Evolutionary conservation across 179 eudicot genomes (phyloP), one percentile per base, ranked within the genome.

Genomic region (Beta corolliflora): DNA sequence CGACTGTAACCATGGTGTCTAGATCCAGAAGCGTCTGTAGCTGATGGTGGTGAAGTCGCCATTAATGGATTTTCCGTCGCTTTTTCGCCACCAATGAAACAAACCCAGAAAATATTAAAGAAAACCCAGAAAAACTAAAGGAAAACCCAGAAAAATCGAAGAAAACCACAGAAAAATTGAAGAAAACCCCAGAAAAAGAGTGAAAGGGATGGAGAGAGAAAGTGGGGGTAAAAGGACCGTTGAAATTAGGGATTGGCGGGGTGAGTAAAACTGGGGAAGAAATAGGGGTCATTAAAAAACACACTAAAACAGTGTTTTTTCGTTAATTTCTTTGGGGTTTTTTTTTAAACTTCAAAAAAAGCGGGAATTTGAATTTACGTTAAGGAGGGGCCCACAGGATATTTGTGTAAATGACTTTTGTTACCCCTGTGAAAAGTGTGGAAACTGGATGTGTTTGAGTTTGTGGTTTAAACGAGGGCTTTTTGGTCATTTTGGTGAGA

Each of bases 1-100:
- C 97, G 85, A 85, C 95, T 92, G 21, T 95, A 95, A 58, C 84
- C 79, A n/a, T 83, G 83, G 65, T 86, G 82, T 46, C 85, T 77
- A 66, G 93, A 88, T 87, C 92, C 91, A 83, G 77, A 54, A 36
- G 86, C 78, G 14, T 88, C 93, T 16, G 70, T 21, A 45, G 66
- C 81, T 45, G 80, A 73, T 54, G 79, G 80, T 16, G 83, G 75
- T 45, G 89, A 85, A 1, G 87, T 63, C 67, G 87, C 85, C 89
- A 87, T 87, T 53, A 45, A 73, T 58, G 73, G 13, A 4, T 44
- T 14, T 58, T 45, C 75, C 48, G 36, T 41, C 36, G 61, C 75
- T 16, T 52, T 12, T 14, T 9, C 25, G 48, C 8, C 0, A 23
- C 56, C 1, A 44, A 46, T 11, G 7, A 75, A 77, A 8, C 1